A percentile compares a stretch with the other conserved stretches of the same genome.
Conservation (phyloP, 140 eudicot genomes). For the Flaveria floridana region DNA sequence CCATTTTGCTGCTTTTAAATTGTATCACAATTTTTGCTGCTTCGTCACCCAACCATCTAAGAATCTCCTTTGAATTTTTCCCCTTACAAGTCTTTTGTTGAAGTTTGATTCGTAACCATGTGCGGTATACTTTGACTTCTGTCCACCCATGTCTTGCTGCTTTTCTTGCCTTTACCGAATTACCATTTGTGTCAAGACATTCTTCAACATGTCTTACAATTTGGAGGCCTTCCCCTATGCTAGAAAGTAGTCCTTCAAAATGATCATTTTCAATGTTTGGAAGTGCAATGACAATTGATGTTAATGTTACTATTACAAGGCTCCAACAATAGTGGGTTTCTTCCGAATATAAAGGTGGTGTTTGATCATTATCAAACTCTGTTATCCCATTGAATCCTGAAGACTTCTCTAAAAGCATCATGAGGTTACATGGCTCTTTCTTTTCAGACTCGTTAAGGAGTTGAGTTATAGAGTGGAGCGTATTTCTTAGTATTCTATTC, state of each 20-base stretch:
- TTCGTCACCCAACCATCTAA: slow-evolving; percentile 29
- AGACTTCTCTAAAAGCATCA: slow-evolving; percentile 14
- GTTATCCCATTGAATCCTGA: slow-evolving; percentile 12
- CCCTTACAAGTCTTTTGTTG: background rate
- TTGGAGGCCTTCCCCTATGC: slow-evolving; percentile 7
- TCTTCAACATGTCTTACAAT: slow-evolving; percentile 24
- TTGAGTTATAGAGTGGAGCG: background rate
- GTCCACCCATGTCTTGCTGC: background rate
- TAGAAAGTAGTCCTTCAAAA: background rate
- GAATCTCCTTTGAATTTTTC: slow-evolving; percentile 22
- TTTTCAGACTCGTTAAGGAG: slow-evolving; percentile 6
- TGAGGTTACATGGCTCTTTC: slow-evolving; percentile 1
- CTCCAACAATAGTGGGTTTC: slow-evolving; percentile 19
- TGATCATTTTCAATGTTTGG: background rate
- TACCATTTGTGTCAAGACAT: background rate
- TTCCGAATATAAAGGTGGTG: background rate
- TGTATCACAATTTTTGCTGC: slow-evolving; percentile 12
- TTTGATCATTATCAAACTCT: slow-evolving; percentile 5
- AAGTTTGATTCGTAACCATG: slow-evolving; percentile 11
- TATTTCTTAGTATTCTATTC: slow-evolving; percentile 1
- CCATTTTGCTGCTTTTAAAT: background rate
- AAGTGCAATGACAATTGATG: slow-evolving; percentile 21
- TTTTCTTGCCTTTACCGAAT: slow-evolving; percentile 2
- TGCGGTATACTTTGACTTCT: slow-evolving; percentile 2
- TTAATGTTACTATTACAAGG: slow-evolving; percentile 19